Percentiles rank a stretch among this genome's conserved stretches.
Conservation (phyloP, 371 early-diverging fungal species). For the Batkoa obscura region DNA sequence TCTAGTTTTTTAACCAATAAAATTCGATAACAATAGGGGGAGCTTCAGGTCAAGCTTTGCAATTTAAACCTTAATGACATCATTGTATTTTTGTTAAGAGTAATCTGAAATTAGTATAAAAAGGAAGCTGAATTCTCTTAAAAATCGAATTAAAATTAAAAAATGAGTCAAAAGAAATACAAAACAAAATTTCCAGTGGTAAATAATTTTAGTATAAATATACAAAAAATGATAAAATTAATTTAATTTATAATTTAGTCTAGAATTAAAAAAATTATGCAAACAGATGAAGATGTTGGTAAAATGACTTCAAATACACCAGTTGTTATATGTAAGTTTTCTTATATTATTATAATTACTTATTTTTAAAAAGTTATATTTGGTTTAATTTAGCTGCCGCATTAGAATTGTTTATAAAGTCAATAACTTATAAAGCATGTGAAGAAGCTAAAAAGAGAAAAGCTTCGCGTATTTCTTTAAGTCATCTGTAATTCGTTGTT, state of each 20-base stretch:
- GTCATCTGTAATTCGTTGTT: conserved; percentile 46
- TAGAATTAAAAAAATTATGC: conserved; percentile 99
- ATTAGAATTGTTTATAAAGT: conserved; percentile 84
- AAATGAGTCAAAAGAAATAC: conserved; percentile 62
- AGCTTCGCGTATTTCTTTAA: conserved; percentile 62
- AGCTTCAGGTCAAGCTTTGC: no score
- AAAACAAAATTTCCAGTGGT: conserved; percentile 83
- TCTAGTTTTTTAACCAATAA: no score
- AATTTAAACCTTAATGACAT: no score
- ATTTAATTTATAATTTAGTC: conserved; percentile 35
- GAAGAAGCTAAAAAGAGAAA: conserved; percentile 57
- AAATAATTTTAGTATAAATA: conserved; percentile 10
- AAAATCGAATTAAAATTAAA: not conserved
- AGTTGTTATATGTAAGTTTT: conserved; percentile 65
- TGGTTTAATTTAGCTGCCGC: conserved; percentile 46
- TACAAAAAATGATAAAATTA: conserved; percentile 4
- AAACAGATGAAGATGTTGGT: conserved; percentile 99
- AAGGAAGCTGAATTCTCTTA: no score
- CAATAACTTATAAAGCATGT: conserved; percentile 68
- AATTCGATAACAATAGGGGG: no score
- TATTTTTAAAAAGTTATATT: not conserved
- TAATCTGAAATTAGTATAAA: no score
- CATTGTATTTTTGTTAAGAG: no score
- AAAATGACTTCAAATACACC: conserved; percentile 97
- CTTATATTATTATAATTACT: not conserved